Base-by-base conservation (phyloP, 2,329 filamentous ascomycete genomes). In the Fusarium haematococcum region DNA sequence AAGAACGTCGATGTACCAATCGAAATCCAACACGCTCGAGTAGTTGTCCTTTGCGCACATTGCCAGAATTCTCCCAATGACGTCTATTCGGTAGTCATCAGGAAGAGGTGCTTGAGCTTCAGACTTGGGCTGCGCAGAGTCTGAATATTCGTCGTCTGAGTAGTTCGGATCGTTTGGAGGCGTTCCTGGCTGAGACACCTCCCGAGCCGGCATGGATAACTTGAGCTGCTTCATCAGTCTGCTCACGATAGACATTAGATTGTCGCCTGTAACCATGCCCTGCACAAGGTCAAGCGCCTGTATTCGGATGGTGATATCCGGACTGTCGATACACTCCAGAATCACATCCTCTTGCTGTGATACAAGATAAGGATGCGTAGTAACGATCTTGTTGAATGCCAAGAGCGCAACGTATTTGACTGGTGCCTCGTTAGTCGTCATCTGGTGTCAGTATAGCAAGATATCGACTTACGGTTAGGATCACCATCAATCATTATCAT, bases 331-430 rank as follows among this genome's bases (percentile, higher is more conserved):
- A 81, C 97, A 99, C 79, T 97, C 93, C 81, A 99, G 88, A 73
- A 99, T 98, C 57, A 98, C 96, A 83, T 98, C 96, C 81, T 98
- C 95, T 80, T 99, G 97, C 80, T 96, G 90, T 6, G 94, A 92
- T 32, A 99, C 97, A 35, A 99, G 89, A 80, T 92, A 91, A 4
- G 96, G 93, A 81, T 99, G 95, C 0, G 95, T 97, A 23, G 90
- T 83, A 33, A 98, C 96, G 77, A 99, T 98, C 81, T 95, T 96
- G 81, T 97, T 97, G 84, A 99, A 97, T 1, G 97, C 96, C 70
- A 99, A 88, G 60, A 99, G 86, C 2, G 97, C 96, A 78, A 99
- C 97, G 79, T 98, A 99, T 92, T 98, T 98, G 77, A 99, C 94
- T 97, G 48, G 25, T 8, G 14, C 18, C 4, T 32, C 6, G 59